Evolutionary conservation across 306 rosid species (phyloP).

Genomic region (Prunus mume): DNA sequence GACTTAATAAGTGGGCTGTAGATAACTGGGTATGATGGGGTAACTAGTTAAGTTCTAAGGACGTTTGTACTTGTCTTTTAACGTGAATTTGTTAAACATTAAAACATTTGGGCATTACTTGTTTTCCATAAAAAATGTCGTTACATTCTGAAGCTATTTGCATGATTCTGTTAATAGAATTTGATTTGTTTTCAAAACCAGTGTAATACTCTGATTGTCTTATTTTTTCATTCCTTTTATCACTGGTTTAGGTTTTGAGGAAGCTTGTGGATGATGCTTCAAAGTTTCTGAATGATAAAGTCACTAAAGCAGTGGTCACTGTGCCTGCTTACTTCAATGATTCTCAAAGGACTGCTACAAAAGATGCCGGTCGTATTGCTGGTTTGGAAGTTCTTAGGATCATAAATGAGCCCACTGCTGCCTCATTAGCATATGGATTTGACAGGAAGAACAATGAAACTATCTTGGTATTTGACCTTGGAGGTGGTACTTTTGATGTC

Average conservation of each 20-base stretch:
- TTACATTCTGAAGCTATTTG: neutral
- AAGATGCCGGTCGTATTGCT: conserved; percentile 99
- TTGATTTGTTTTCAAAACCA: neutral
- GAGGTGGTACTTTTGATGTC: conserved; percentile 98
- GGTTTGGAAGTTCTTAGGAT: conserved; percentile 94
- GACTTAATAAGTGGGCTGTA: neutral
- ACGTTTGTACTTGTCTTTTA: neutral
- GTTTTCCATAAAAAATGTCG: neutral
- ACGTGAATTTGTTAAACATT: neutral
- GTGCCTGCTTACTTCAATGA: conserved; percentile 99
- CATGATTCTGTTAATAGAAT: neutral
- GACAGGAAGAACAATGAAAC: conserved; percentile 93
- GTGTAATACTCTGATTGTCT: neutral
- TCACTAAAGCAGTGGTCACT: conserved; percentile 93
- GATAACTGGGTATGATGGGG: neutral
- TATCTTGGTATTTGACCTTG: conserved; percentile 94
- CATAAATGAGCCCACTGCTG: conserved; percentile 95
- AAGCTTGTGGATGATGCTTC: conserved; percentile 99
- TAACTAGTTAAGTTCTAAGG: neutral
- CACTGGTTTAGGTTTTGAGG: conserved; percentile 59
- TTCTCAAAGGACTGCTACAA: conserved; percentile 97
- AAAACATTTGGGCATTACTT: neutral
- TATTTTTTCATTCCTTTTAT: neutral
- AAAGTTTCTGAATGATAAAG: conserved; percentile 90
- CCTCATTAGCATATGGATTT: conserved; percentile 93